Conservation (phyloP, 1,139 yeast genomes). For the Yamadazyma triangularis region DNA sequence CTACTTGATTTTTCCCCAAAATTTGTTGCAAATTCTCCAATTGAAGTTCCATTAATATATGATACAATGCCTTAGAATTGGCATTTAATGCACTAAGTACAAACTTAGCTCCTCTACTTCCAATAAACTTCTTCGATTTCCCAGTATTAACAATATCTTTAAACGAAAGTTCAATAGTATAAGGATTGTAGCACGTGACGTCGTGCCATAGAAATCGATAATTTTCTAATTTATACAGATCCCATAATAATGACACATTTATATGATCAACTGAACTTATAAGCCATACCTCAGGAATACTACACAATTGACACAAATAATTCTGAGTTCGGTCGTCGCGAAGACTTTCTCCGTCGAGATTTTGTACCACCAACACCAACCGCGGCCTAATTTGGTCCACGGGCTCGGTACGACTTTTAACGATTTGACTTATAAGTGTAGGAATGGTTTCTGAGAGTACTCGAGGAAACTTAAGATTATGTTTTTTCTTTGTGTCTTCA, state of each 20-base stretch:
- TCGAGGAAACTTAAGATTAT: conserved; percentile 25
- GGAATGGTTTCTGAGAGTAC: conserved; percentile 44
- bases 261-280: conserved; percentile 75
- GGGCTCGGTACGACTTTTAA: conserved; percentile 12
- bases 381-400: conserved; percentile 21
- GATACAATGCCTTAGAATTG: conserved; percentile 73
- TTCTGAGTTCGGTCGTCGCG: conserved; percentile 68
- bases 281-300: conserved; percentile 61
- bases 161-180: conserved; percentile 68
- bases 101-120: conserved; percentile 74
- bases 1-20: conserved; percentile 23
- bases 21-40: conserved; percentile 50
- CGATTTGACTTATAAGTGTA: conserved; percentile 27
- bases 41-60: conserved; percentile 60
- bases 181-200: conserved; percentile 69
- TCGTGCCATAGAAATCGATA: conserved; percentile 86
- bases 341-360: conserved; percentile 75
- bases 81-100: conserved; percentile 78
- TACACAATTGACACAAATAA: conserved; percentile 59
- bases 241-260: conserved; percentile 85
- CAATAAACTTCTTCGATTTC: conserved; percentile 57
- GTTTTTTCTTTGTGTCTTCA: conserved; percentile 10
- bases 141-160: conserved; percentile 70
- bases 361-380: conserved; percentile 64
- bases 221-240: conserved; percentile 60